Percentiles rank a stretch among this genome's conserved stretches.
phyloP scores from a whole-genome alignment of 108 stramenopile species.

The Asterionellopsis glacialis region DNA sequence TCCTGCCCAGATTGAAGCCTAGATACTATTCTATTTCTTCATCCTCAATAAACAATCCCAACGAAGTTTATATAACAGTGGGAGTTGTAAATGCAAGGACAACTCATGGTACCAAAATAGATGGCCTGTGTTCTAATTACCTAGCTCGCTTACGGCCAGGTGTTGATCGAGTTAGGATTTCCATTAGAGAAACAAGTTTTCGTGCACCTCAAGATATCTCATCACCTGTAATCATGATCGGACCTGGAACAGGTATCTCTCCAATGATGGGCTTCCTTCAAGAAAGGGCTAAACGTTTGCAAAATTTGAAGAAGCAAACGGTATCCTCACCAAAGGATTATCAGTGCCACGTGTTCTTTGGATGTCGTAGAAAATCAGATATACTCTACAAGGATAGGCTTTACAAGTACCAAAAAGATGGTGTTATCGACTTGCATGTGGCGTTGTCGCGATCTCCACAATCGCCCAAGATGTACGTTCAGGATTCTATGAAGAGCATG shows the following conservation, averaged over 20 bases:
- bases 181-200: constrained; percentile 5
- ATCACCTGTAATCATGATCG: constrained; percentile 21
- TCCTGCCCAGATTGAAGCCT: constrained; percentile 15
- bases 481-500: constrained; percentile 7
- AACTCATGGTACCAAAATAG: not conserved
- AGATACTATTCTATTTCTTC: constrained; percentile 25
- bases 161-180: constrained; percentile 1
- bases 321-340: not conserved
- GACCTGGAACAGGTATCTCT: constrained; percentile 22
- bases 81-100: constrained; percentile 8
- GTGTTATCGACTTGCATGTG: constrained; percentile 9
- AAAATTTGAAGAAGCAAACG: not conserved
- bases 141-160: constrained; percentile 2
- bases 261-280: constrained; percentile 26
- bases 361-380: constrained; percentile 19
- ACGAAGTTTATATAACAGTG: constrained; percentile 13
- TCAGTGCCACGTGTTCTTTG: constrained; percentile 20
- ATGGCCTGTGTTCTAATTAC: constrained; percentile 20
- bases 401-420: not conserved
- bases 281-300: no score
- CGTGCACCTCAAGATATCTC: constrained; percentile 6
- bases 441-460: not conserved
- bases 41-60: constrained; percentile 2
- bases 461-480: constrained; percentile 16
- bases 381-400: constrained; percentile 9